These are phyloP conservation scores for Trichoderma brevicompactum DNA, from an alignment of 2,329 filamentous ascomycete genomes.

Conservation along the genomic window DNA sequence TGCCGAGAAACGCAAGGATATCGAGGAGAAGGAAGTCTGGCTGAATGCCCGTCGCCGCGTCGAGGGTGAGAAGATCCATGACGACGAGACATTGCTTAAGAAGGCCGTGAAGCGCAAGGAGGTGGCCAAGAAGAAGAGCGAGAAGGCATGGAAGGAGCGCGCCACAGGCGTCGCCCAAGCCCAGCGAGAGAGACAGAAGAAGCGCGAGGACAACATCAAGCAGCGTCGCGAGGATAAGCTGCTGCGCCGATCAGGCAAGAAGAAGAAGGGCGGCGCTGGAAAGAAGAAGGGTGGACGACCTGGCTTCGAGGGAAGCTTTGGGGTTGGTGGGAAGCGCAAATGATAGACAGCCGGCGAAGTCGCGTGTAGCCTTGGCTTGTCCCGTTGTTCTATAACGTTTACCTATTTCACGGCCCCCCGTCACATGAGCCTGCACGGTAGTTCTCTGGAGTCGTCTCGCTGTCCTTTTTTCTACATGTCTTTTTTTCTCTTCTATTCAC, in stretches of 20 bases:
- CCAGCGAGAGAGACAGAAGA: conserved; percentile 79
- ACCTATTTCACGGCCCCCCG: conserved; percentile 3
- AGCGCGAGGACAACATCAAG: conserved; percentile 77
- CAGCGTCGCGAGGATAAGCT: conserved; percentile 76
- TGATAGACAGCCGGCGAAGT: conserved; percentile 43
- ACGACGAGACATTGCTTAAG: conserved; percentile 86
- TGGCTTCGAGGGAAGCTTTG: conserved; percentile 72
- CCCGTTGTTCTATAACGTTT: conserved; percentile 10
- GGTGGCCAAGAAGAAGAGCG: conserved; percentile 85
- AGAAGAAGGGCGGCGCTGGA: conserved; percentile 51
- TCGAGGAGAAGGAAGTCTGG: conserved; percentile 94
- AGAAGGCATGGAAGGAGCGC: conserved; percentile 81
- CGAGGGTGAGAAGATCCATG: conserved; percentile 85
- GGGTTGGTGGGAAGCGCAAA: conserved; percentile 53
- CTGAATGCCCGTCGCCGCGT: conserved; percentile 85
- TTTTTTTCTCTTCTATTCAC: background rate
- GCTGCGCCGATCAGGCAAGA: conserved; percentile 61
- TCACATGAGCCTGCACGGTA: background rate
- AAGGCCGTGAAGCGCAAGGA: conserved; percentile 96
- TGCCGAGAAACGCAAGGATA: conserved; percentile 78
- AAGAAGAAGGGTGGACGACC: conserved; percentile 60
- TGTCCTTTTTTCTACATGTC: background rate
- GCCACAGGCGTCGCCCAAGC: conserved; percentile 73
- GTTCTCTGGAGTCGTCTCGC: background rate
- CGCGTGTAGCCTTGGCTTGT: conserved; percentile 9